These are phyloP conservation scores for Coemansia aciculifera DNA, from an alignment of 192 early-diverging fungal genomes.

Conservation along the genomic window DNA sequence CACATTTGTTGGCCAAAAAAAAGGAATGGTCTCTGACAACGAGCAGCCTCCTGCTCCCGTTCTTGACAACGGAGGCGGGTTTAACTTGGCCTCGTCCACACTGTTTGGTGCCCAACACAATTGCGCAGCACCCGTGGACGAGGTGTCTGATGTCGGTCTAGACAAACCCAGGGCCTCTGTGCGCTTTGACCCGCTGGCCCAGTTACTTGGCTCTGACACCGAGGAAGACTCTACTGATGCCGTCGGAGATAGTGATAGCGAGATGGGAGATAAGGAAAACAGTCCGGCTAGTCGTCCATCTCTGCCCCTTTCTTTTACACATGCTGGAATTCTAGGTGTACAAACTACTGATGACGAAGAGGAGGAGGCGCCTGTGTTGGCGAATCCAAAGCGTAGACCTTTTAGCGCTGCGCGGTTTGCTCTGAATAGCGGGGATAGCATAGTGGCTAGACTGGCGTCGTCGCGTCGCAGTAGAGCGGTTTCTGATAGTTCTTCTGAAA, in stretches of 20 bases:
- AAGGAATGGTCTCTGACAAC: constrained; percentile 9
- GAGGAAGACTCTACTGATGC: constrained; percentile 9
- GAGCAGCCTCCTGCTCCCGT: neutral
- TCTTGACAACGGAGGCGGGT: neutral
- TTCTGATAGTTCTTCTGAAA: constrained; percentile 13
- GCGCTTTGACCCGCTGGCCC: constrained; percentile 33
- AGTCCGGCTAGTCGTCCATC: neutral
- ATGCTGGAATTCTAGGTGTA: neutral
- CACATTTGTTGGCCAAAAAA: neutral
- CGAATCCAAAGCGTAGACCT: neutral
- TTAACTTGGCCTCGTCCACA: constrained; percentile 19
- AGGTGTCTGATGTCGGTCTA: neutral
- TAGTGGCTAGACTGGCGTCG: constrained; percentile 21
- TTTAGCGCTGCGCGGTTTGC: constrained; percentile 15
- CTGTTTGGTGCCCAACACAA: constrained; percentile 11
- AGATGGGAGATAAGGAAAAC: constrained; percentile 8
- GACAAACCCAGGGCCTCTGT: neutral
- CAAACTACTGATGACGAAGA: neutral
- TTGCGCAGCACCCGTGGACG: neutral
- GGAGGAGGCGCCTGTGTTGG: neutral
- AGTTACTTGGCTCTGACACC: constrained; percentile 34
- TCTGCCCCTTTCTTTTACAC: neutral
- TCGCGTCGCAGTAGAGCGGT: constrained; percentile 13
- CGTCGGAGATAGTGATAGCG: constrained; percentile 16
- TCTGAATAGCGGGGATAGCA: constrained; percentile 21